Evolutionary conservation across 2,329 filamentous ascomycete species (phyloP), one percentile per base, ranked within the genome.

Genomic region (Colletotrichum sansevieriae): DNA sequence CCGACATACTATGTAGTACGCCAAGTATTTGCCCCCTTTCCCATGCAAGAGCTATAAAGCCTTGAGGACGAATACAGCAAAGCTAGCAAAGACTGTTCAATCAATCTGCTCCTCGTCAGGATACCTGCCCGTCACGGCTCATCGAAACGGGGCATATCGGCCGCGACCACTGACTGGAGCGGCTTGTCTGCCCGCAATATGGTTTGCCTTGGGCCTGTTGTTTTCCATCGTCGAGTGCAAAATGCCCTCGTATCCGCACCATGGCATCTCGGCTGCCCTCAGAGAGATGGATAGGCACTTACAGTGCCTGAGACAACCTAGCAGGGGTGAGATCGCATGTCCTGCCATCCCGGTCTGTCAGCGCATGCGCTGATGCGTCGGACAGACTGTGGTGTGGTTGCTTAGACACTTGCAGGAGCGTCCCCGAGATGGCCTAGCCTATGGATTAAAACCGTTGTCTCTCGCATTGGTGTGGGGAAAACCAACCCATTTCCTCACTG

Each of bases 401-500:
- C 43, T 58, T 59, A 33, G 54, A 52, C 47, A 68, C 61, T 59
- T 60, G 55, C 55, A 60, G 44, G 52, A 64, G 46, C 29, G 65
- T 33, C 46, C 52, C 62, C 44, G 52, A 68, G 46, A 58, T 52
- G 33, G 60, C 29, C 44, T 65, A 68, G 61, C 33, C 52, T 44
- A 22, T 63, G 41, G 58, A 20, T 56, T 44, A 25, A 49, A 60
- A 60, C 65, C 62, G 62, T 68, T 60, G 60, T 60, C 62, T 68
- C 55, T 68, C 35, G 35, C 65, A 47, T 51, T 43, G 33, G n/a
- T 68, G 65, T 68, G 55, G 65, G 49, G 55, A 65, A 59, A 68
- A 60, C 65, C 65, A 65, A 68, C 62, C 61, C 47, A 68, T 68
- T 65, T 65, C 46, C 61, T 65, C 41, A 55, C 54, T 59, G 62